These are phyloP conservation scores for Chaetomium cochliodes DNA, from an alignment of 495 filamentous ascomycete species.

Conservation along the genomic window DNA sequence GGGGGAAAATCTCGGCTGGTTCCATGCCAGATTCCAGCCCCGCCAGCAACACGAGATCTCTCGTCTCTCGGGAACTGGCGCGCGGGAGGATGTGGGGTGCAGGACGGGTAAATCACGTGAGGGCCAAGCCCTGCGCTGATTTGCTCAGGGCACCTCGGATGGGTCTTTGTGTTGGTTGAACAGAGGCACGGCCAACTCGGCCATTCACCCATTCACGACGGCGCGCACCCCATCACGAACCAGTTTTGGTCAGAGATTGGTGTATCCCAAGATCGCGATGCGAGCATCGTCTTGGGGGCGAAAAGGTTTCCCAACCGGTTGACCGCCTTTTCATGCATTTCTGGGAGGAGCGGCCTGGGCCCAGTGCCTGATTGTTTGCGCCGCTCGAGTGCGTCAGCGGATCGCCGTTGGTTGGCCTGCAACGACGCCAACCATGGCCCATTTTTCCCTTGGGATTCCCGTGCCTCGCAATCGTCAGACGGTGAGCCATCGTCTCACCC, in stretches of 20 bases:
- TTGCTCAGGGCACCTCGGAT: constrained; percentile 11
- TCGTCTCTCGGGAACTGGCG: constrained; percentile 26
- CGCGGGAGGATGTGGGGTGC: constrained; percentile 34
- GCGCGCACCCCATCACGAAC: neutral
- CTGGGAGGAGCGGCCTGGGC: constrained; percentile 4
- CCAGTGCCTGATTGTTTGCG: constrained; percentile 10
- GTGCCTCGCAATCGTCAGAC: neutral
- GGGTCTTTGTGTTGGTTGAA: constrained; percentile 3
- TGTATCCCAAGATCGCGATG: neutral
- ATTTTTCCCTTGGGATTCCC: neutral
- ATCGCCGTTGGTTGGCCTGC: constrained; percentile 9
- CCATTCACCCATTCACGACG: neutral
- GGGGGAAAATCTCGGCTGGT: constrained; percentile 4
- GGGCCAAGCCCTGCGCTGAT: constrained; percentile 25
- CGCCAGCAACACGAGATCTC: constrained; percentile 12
- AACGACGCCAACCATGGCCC: neutral
- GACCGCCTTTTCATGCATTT: constrained; percentile 23
- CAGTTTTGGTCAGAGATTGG: neutral
- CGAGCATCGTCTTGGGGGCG: constrained; percentile 2
- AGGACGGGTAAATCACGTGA: constrained; percentile 32
- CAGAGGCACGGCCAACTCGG: neutral
- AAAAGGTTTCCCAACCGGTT: neutral
- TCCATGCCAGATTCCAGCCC: neutral
- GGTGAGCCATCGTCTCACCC: neutral
- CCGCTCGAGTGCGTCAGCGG: constrained; percentile 16